Evolutionary conservation across 768 basidiomycete genomes (phyloP), one percentile per base, ranked within the genome.

Genomic region (Trametes gibbosa): DNA sequence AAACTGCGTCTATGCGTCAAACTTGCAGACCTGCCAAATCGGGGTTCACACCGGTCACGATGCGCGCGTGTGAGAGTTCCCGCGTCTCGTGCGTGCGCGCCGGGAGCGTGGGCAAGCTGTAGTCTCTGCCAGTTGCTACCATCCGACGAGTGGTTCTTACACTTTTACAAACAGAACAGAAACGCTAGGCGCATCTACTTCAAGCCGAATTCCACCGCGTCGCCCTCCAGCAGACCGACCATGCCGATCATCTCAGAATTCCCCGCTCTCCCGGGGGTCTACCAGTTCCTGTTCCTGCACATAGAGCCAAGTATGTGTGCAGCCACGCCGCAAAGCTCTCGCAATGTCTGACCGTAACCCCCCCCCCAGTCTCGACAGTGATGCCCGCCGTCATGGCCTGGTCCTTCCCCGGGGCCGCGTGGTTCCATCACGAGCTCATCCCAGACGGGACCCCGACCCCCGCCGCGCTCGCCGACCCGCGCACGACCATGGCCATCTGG

Each of bases 371-470:
- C 39, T 81, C 81, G 8, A 84, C 81, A 12, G 69, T 81, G n/a
- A 66, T 76, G 5, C 79, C 83, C 16, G 77, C 78, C 34, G 43
- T 85, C 45, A 66, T 84, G 62, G 77, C 79, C 24, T 85, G 83
- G 81, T 64, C 79, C 45, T 79, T 73, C 58, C 85, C 85, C 8
- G 86, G 88, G 14, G 75, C 86, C 23, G 72, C 75, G 16, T 87
- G 87, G 85, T 89, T 87, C 63, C 81, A 85, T 66, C 76, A 82
- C 65, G 77, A 85, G 61, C 81, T 90, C 53, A 79, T 88, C 43
- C 87, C 87, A 1, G 74, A 74, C 8, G 56, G 65, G n/a, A 57
- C 69, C 0, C 72, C 75, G 35, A 56, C 69, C 0, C 69, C 73
- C 5, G 54, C 57, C 8, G 63, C 47, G 17, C 45, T 69, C 6